Evolutionary conservation across 768 basidiomycete genomes (phyloP).

Genomic region (Sutorius australiensis): DNA sequence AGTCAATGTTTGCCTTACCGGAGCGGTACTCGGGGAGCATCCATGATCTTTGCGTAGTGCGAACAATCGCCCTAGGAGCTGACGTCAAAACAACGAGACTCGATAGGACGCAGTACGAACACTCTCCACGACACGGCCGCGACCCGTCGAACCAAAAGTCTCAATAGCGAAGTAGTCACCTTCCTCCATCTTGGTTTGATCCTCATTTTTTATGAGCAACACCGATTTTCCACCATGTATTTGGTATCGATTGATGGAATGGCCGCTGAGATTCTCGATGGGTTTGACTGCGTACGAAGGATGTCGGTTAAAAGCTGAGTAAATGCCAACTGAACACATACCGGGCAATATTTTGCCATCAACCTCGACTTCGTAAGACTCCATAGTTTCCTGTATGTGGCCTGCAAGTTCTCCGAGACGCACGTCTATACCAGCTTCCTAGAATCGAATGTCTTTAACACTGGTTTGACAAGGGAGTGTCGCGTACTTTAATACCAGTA

Average conservation of each 20-base stretch:
- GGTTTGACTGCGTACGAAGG: constrained; percentile 67
- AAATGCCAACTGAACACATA: constrained; percentile 26
- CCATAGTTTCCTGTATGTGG: constrained; percentile 97
- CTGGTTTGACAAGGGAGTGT: not conserved
- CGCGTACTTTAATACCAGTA: constrained; percentile 78
- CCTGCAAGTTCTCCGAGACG: constrained; percentile 90
- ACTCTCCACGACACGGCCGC: constrained; percentile 80
- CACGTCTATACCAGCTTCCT: constrained; percentile 97
- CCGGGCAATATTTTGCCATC: constrained; percentile 79
- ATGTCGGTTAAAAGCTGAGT: not conserved
- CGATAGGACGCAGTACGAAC: constrained; percentile 37
- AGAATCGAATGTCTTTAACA: constrained; percentile 9
- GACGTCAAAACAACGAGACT: not conserved
- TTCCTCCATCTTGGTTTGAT: constrained; percentile 97
- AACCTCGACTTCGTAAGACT: constrained; percentile 96
- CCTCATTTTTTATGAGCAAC: constrained; percentile 82
- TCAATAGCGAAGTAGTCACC: constrained; percentile 99
- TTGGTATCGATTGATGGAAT: constrained; percentile 84
- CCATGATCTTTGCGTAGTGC: constrained; percentile 77
- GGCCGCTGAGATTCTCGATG: constrained; percentile 91
- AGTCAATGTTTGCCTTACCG: constrained; percentile 45
- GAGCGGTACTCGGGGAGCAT: constrained; percentile 70
- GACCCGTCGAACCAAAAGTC: constrained; percentile 97
- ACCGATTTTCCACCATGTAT: constrained; percentile 96
- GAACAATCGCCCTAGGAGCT: constrained; percentile 77